These are phyloP conservation scores for Parasarocladium wereldwijsianum DNA, from an alignment of 2,329 filamentous ascomycete genomes.

Conservation along the genomic window DNA sequence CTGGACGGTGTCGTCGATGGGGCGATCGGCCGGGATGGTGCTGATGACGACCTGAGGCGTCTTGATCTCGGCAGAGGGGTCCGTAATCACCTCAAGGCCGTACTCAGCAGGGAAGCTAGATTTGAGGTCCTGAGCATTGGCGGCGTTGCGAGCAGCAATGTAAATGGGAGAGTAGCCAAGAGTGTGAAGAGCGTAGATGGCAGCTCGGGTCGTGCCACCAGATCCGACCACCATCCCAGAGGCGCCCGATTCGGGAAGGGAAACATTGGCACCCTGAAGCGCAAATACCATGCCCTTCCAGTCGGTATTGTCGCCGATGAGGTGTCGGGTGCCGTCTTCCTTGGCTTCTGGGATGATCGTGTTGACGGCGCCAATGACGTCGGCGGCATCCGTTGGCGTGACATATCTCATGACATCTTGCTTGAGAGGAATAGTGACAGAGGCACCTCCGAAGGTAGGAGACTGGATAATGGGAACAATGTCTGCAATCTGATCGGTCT, in stretches of 20 bases:
- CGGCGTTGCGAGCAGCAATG: conserved; percentile 61
- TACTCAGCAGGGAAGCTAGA: conserved; percentile 61
- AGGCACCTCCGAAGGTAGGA: conserved; percentile 76
- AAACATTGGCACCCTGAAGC: conserved; percentile 53
- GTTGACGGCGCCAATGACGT: conserved; percentile 82
- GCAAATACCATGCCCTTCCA: conserved; percentile 84
- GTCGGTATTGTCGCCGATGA: conserved; percentile 88
- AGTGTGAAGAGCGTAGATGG: conserved; percentile 72
- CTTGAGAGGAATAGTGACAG: conserved; percentile 92
- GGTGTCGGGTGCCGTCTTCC: conserved; percentile 28
- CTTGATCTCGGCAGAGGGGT: conserved; percentile 35
- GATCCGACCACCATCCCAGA: conserved; percentile 76
- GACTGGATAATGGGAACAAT: conserved; percentile 52
- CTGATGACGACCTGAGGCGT: conserved; percentile 56
- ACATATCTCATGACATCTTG: conserved; percentile 70
- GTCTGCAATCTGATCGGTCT: conserved; percentile 52
- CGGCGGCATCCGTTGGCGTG: conserved; percentile 66
- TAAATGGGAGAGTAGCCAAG: conserved; percentile 82
- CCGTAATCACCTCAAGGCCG: conserved; percentile 47
- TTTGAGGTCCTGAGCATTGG: conserved; percentile 53
- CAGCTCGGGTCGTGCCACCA: conserved; percentile 82
- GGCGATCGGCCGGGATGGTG: conserved; percentile 78
- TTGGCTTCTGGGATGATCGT: conserved; percentile 57
- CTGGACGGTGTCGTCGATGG: conserved; percentile 56
- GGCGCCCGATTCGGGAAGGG: conserved; percentile 12